phyloP scores from a whole-genome alignment of 768 basidiomycete species.

The Paxillus involutus region DNA sequence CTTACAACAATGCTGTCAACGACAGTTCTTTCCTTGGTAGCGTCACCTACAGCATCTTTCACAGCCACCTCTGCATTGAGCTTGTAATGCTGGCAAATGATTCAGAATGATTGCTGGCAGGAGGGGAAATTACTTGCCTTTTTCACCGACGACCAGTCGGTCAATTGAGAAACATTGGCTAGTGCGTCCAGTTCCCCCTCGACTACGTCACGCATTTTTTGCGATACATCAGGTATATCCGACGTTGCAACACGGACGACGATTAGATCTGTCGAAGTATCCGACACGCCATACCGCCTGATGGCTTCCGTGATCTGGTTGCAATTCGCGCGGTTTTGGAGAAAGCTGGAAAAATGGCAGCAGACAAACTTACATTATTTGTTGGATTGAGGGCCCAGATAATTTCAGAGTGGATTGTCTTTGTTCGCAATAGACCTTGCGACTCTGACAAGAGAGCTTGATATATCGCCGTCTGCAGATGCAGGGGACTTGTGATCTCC shows the following conservation, averaged over 20 bases:
- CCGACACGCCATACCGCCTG: slow-evolving; percentile 80
- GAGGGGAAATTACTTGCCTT: slow-evolving; percentile 54
- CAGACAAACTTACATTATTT: slow-evolving; percentile 61
- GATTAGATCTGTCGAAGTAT: slow-evolving; percentile 60
- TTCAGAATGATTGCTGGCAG: neutral
- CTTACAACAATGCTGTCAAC: slow-evolving; percentile 75
- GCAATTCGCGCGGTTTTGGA: neutral
- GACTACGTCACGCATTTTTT: slow-evolving; percentile 58
- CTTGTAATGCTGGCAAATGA: slow-evolving; percentile 61
- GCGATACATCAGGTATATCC: slow-evolving; percentile 40
- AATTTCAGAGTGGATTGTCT: slow-evolving; percentile 89
- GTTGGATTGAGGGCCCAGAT: slow-evolving; percentile 86
- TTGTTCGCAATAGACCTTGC: slow-evolving; percentile 66
- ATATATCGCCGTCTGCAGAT: slow-evolving; percentile 81
- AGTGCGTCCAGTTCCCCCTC: slow-evolving; percentile 55
- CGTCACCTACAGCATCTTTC: slow-evolving; percentile 33
- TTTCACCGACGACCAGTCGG: slow-evolving; percentile 73
- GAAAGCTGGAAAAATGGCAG: neutral
- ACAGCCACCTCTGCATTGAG: slow-evolving; percentile 53
- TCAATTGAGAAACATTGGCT: slow-evolving; percentile 41
- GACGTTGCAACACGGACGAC: slow-evolving; percentile 65
- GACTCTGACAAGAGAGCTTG: slow-evolving; percentile 75
- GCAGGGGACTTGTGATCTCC: slow-evolving; percentile 75
- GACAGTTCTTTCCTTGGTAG: slow-evolving; percentile 34
- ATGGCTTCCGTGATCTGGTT: slow-evolving; percentile 85